Evolutionary conservation across 805 yeast genomes (phyloP), one percentile per base, ranked within the genome.

Genomic region (Teunomyces lycoperdinae): DNA sequence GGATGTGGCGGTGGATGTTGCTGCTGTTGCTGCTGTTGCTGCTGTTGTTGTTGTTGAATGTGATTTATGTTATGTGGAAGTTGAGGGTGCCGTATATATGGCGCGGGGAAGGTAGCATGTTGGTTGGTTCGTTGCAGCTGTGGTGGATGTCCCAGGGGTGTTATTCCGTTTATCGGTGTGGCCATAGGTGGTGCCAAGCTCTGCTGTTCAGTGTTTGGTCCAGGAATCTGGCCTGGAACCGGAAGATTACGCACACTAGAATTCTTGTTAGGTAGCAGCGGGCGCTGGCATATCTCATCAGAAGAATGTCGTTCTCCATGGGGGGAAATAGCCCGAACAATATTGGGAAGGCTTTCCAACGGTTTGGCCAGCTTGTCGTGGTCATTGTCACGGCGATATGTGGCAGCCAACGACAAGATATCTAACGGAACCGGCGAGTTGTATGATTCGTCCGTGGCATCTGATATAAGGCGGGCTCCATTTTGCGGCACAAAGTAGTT

Each of bases 321-420:
- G 10, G 41, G 41, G 16, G 30, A 26, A 6, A 38, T 13, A 10
- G 41, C 16, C 27, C 30, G 13, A 26, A 35, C 17, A 17, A 28
- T 29, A 40, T 27, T 24, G 36, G 39, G 41, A 24, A 38, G 27
- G 14, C 14, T 11, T 24, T 38, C 41, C 2, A 35, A 34, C 44
- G 26, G 31, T 10, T 14, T 20, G n/a, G 3, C 28, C 30, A 42
- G 36, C 11, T 34, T 43, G 20, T n/a, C 39, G 7, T 34, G 33
- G 41, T 52, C 58, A 32, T 57, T 41, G n/a, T 57, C 64, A 26
- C 62, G 63, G 41, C 67, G 60, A 28, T 62, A 64, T 26, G 70
- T 53, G 1, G 78, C 74, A 2, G 79, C 80, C 32, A 73, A 64
- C 3, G 76, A 66, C 28, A 69, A 55, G 9, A 71, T 60, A 47